Evolutionary conservation across 345 rosid species (phyloP).

Genomic region (Raphanus raphanistrum): DNA sequence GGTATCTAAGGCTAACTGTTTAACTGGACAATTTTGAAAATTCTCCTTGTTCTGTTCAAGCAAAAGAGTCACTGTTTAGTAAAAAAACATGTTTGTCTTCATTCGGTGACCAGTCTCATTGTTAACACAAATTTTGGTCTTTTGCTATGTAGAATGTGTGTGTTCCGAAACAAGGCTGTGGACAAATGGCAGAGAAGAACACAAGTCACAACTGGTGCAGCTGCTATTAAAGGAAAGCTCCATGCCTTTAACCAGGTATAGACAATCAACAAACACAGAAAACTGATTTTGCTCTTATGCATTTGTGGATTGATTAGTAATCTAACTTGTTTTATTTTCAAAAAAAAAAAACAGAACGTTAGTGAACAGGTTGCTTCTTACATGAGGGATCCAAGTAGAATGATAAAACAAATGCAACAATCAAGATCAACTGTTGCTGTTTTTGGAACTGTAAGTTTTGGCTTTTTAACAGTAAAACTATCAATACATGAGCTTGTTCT

Average conservation of each 20-base stretch:
- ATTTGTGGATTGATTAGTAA: not conserved
- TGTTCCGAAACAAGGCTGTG: slow-evolving; percentile 80
- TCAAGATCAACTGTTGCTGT: slow-evolving; percentile 62
- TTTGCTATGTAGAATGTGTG: slow-evolving; percentile 50
- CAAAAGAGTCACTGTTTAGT: not conserved
- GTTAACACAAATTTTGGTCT: not conserved
- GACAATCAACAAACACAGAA: not conserved
- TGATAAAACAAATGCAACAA: slow-evolving; percentile 94
- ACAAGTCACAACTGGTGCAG: slow-evolving; percentile 88
- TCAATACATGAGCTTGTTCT: slow-evolving; percentile 19
- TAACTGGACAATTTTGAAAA: not conserved
- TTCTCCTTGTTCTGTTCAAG: slow-evolving; percentile 1
- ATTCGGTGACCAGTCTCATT: not conserved
- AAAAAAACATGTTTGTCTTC: not conserved
- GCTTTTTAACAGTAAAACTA: not conserved
- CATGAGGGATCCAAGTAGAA: slow-evolving; percentile 95
- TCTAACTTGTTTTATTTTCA: slow-evolving; percentile 1
- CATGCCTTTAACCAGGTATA: slow-evolving; percentile 95
- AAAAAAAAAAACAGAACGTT: slow-evolving; percentile 54
- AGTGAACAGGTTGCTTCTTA: slow-evolving; percentile 82
- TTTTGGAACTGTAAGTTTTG: slow-evolving; percentile 70
- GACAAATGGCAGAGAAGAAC: slow-evolving; percentile 96
- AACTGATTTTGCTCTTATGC: not conserved
- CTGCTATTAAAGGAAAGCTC: slow-evolving; percentile 79
- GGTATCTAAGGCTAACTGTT: slow-evolving; percentile 43